Evolutionary conservation across 1,139 yeast species (phyloP).

Genomic region (Pichia sp.): DNA sequence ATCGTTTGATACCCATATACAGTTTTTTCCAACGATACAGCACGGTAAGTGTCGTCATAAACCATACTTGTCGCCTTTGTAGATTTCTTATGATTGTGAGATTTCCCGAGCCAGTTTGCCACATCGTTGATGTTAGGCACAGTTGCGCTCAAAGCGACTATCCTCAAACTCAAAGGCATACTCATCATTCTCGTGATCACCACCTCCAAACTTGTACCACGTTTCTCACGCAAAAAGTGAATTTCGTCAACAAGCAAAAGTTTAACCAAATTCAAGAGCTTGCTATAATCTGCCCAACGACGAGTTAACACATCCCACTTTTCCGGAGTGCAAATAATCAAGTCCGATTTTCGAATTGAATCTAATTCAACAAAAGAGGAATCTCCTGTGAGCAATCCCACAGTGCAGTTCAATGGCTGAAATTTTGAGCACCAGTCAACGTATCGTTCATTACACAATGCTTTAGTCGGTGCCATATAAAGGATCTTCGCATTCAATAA

Average conservation of each 20-base stretch:
- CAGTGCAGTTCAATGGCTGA: conserved; percentile 33
- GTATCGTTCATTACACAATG: conserved; percentile 43
- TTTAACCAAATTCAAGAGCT: conserved; percentile 37
- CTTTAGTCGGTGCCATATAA: conserved; percentile 54
- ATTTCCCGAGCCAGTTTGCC: conserved; percentile 39
- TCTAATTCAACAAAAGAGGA: conserved; percentile 40
- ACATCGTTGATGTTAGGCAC: conserved; percentile 49
- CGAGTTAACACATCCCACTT: conserved; percentile 54
- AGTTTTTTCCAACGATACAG: conserved; percentile 39
- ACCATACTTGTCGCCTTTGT: conserved; percentile 34
- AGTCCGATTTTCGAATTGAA: conserved; percentile 39
- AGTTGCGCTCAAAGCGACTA: conserved; percentile 52
- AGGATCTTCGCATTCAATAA: conserved; percentile 36
- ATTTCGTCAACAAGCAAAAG: conserved; percentile 49
- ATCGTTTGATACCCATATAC: conserved; percentile 40
- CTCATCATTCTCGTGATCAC: conserved; percentile 49
- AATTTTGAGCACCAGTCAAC: conserved; percentile 43
- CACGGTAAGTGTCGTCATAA: conserved; percentile 45
- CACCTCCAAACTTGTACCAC: conserved; percentile 53
- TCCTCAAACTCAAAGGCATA: conserved; percentile 37
- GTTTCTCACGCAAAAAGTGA: conserved; percentile 42
- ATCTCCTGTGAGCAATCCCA: conserved; percentile 49
- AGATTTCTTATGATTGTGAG: neutral
- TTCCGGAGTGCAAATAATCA: conserved; percentile 54
- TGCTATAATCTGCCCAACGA: conserved; percentile 42